A percentile compares a stretch with the other conserved stretches of the same genome.
These are phyloP conservation scores for Clavispora asparagi DNA, from an alignment of 805 yeast species.

Conservation along the genomic window DNA sequence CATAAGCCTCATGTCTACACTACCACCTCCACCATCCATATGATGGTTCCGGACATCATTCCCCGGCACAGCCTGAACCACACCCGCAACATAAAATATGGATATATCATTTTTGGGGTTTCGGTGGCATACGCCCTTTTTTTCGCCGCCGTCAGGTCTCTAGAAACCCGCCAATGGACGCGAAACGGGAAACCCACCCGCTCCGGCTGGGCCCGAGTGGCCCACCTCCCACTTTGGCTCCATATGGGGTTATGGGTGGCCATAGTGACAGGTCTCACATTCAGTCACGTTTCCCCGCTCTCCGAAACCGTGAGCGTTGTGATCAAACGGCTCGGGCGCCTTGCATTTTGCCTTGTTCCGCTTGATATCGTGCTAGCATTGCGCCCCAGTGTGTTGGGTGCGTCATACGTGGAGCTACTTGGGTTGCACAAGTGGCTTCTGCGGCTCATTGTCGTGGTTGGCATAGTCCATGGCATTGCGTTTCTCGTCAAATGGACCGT, in stretches of 20 bases:
- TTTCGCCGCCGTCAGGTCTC: conserved; percentile 27
- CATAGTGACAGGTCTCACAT: conserved; percentile 22
- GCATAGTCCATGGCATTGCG: conserved; percentile 48
- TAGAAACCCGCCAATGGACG: conserved; percentile 32
- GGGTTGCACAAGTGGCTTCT: conserved; percentile 70
- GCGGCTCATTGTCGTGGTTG: conserved; percentile 44
- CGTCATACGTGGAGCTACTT: conserved; percentile 49
- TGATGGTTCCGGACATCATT: conserved; percentile 2
- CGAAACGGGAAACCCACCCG: conserved; percentile 31
- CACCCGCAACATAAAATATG: conserved; percentile 54
- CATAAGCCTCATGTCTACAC: not conserved
- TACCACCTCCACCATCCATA: not conserved
- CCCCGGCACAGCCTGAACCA: conserved; percentile 48
- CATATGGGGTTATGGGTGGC: conserved; percentile 31
- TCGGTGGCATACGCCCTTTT: conserved; percentile 36
- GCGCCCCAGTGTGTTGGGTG: conserved; percentile 48
- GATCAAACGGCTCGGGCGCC: conserved; percentile 55
- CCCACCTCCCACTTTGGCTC: conserved; percentile 26
- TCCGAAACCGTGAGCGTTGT: conserved; percentile 29
- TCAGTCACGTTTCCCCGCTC: conserved; percentile 28
- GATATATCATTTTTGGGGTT: conserved; percentile 44
- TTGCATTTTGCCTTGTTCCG: conserved; percentile 55
- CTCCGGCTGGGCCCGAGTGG: conserved; percentile 18
- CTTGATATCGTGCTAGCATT: conserved; percentile 51
- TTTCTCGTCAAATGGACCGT: conserved; percentile 46